Evolutionary conservation across 192 early-diverging fungal species (phyloP).

Genomic region (Cladochytrium replicatum): DNA sequence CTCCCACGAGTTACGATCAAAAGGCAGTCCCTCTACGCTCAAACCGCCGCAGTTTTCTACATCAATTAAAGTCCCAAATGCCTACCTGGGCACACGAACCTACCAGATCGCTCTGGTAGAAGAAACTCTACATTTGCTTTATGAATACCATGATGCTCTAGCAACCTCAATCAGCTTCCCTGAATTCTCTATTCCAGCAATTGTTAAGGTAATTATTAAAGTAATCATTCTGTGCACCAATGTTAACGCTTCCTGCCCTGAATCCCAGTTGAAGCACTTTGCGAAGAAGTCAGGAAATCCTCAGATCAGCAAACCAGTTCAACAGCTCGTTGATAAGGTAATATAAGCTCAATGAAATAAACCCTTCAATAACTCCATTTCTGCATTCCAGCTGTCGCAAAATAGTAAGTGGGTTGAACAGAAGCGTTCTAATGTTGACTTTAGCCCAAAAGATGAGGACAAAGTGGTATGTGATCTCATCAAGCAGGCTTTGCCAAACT

Average conservation of each 20-base stretch:
- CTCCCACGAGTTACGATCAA: slow-evolving; percentile 54
- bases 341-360: not conserved
- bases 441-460: slow-evolving; percentile 38
- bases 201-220: slow-evolving; percentile 46
- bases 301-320: slow-evolving; percentile 70
- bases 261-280: slow-evolving; percentile 65
- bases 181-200: slow-evolving; percentile 79
- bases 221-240: not conserved
- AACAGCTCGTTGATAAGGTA: slow-evolving; percentile 73
- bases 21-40: slow-evolving; percentile 65
- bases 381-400: slow-evolving; percentile 53
- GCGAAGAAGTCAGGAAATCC: slow-evolving; percentile 71
- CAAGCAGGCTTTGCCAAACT: not conserved
- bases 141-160: slow-evolving; percentile 63
- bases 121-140: slow-evolving; percentile 59
- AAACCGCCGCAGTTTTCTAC: slow-evolving; percentile 78
- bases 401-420: slow-evolving; percentile 65
- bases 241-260: not conserved
- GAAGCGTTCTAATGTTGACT: slow-evolving; percentile 50
- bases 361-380: not conserved
- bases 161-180: slow-evolving; percentile 85
- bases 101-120: slow-evolving; percentile 81
- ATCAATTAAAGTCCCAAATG: slow-evolving; percentile 67
- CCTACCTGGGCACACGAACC: slow-evolving; percentile 70
- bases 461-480: slow-evolving; percentile 13